These are phyloP conservation scores for Metarhizium anisopliae DNA, from an alignment of 2,329 filamentous ascomycete genomes.

Conservation along the genomic window DNA sequence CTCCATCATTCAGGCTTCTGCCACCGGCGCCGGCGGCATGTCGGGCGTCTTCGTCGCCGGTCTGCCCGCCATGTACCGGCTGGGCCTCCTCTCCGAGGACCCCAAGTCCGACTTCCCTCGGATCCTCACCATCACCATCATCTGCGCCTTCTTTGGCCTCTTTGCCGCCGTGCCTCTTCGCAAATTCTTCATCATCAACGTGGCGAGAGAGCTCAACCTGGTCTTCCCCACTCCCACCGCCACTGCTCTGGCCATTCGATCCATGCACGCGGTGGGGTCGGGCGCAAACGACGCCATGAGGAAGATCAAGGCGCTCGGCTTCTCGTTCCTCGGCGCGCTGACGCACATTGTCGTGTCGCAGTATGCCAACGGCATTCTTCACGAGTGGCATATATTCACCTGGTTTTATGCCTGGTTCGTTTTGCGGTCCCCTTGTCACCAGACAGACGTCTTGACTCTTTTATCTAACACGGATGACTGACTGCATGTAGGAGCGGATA, in stretches of 20 bases:
- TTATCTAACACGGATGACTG: not conserved
- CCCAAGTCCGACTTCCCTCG: conserved; percentile 47
- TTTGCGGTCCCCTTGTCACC: too few species aligned
- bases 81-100: conserved; percentile 37
- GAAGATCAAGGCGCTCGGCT: conserved; percentile 47
- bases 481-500: conserved; percentile 31
- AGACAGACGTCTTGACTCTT: not conserved
- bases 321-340: conserved; percentile 41
- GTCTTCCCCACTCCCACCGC: conserved; percentile 52
- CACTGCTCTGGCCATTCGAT: conserved; percentile 51
- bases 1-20: conserved; percentile 51
- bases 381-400: conserved; percentile 47
- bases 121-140: conserved; percentile 50
- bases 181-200: conserved; percentile 61
- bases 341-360: conserved; percentile 46
- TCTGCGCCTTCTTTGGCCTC: conserved; percentile 55
- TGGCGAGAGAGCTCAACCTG: conserved; percentile 49
- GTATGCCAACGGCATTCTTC: conserved; percentile 50
- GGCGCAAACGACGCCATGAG: conserved; percentile 43
- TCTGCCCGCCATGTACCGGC: conserved; percentile 51
- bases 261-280: conserved; percentile 48
- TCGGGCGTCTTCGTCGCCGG: conserved; percentile 49
- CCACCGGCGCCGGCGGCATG: conserved; percentile 50
- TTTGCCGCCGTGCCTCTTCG: conserved; percentile 55
- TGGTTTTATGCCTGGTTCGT: conserved; percentile 39